A percentile compares a stretch with the other conserved stretches of the same genome.
Conservation (phyloP, 257 asterid species). For the Eustoma russellianum region DNA sequence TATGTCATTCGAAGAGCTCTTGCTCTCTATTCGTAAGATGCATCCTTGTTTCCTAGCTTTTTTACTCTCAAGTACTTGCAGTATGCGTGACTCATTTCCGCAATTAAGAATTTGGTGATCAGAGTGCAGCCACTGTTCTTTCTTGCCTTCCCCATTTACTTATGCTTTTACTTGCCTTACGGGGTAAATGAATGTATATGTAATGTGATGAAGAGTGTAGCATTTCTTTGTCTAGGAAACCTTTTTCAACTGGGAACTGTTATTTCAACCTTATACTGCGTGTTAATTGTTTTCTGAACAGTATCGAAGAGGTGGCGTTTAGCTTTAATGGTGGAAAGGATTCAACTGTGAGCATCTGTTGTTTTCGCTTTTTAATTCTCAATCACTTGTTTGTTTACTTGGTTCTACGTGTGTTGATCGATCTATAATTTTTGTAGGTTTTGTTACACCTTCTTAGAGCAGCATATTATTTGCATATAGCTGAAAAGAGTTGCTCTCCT, state of each 20-base stretch:
- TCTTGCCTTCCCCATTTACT: no score
- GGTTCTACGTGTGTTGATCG: not conserved
- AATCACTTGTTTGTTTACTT: not conserved
- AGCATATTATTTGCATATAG: conserved; percentile 59
- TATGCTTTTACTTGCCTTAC: no score
- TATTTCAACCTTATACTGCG: not conserved
- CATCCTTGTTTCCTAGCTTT: conserved; percentile 6
- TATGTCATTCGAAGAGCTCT: conserved; percentile 76
- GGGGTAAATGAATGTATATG: no score
- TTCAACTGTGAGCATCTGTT: conserved; percentile 64
- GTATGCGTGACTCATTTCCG: no score
- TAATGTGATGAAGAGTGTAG: no score
- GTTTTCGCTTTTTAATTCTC: conserved; percentile 2
- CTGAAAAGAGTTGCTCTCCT: conserved; percentile 22
- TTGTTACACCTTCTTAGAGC: conserved; percentile 87
- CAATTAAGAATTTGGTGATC: no score
- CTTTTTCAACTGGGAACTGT: no score
- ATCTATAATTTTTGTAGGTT: conserved; percentile 42
- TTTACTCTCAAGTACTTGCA: conserved; percentile 3
- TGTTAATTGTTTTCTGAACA: conserved; percentile 23
- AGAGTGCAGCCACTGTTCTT: no score
- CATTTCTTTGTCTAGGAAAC: no score
- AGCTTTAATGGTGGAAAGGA: conserved; percentile 98
- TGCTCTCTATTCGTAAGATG: conserved; percentile 70
- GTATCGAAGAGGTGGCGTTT: conserved; percentile 80